Evolutionary conservation across 305 asterid genomes (phyloP), one percentile per base, ranked within the genome.

Genomic region (Lippia alba): DNA sequence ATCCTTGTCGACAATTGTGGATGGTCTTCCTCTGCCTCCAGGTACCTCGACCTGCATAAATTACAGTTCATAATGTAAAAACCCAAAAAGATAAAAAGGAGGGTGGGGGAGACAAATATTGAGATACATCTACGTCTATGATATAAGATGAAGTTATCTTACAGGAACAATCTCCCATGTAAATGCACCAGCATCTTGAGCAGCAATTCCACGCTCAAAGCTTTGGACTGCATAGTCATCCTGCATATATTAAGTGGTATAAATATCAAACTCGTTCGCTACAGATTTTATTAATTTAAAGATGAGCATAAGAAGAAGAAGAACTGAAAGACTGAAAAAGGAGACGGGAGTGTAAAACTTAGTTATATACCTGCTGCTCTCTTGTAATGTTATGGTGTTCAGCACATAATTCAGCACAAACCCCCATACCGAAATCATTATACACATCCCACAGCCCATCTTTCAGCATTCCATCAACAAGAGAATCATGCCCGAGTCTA

Each of bases 391-490:
- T 83, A 70, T 95, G 98, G 69, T 82, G 79, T 64, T 92, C 97
- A 17, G 97, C 90, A 70, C 99, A 95, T 76, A 86, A 72, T 79
- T 95, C 99, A 73, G 99, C 99, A 76, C 99, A 95, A 76, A 92
- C 98, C 9, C 98, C 99, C 99, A 95, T 95, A 67, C 96, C 96
- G 50, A 72, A 86, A 72, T 95, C 98, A 79, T 86, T 87, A 72
- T 92, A 95, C 56, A 89, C 99, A 81, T 95, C 99, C 96, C 97
- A 92, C n/a, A 95, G 84, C 44, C 99, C 99, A 76, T 95, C 99
- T 84, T 92, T 95, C 73, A 95, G 66, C 99, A 95, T 90, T 79
- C 99, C 99, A 82, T 95, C 99, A 78, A 95, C 94, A 67, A 95
- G 88, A 69, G 98, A 78, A 79, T 95, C 99, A 57, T 95, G 97